Percentiles rank a stretch among this genome's conserved stretches.
phyloP scores from a whole-genome alignment of 1,284 basidiomycete species.

The Athelia psychrophila region DNA sequence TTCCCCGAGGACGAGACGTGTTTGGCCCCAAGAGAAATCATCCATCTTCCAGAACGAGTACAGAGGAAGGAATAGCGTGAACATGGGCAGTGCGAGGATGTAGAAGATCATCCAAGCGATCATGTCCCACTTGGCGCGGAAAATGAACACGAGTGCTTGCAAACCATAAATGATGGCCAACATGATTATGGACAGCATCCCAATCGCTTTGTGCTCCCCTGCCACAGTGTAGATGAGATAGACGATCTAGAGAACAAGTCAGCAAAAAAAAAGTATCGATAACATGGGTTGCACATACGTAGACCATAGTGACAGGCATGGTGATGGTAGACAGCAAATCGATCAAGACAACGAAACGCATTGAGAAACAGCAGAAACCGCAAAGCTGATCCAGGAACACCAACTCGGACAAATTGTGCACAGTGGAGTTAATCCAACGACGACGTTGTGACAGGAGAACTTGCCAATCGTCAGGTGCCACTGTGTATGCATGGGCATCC shows the following conservation, averaged over 20 bases:
- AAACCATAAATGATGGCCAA: slow-evolving; percentile 92
- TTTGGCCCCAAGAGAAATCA: slow-evolving; percentile 98
- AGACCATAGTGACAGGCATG: slow-evolving; percentile 91
- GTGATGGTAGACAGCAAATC: slow-evolving; percentile 88
- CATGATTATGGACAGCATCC: slow-evolving; percentile 84
- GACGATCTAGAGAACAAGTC: slow-evolving; percentile 56
- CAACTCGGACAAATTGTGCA: slow-evolving; percentile 95
- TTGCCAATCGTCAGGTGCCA: slow-evolving; percentile 92
- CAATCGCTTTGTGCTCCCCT: slow-evolving; percentile 62
- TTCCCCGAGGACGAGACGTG: slow-evolving; percentile 92
- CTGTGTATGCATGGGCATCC: slow-evolving; percentile 90
- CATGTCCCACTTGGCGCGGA: slow-evolving; percentile 93
- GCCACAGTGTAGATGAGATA: slow-evolving; percentile 83
- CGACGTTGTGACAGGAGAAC: slow-evolving; percentile 96
- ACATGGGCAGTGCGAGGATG: slow-evolving; percentile 87
- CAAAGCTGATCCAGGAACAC: slow-evolving; percentile 92
- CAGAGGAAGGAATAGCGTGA: slow-evolving; percentile 90
- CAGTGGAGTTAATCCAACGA: slow-evolving; percentile 99
- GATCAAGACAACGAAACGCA: slow-evolving; percentile 98
- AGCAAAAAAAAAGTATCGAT: slow-evolving; percentile 7
- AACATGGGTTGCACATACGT: slow-evolving; percentile 56
- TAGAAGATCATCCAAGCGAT: slow-evolving; percentile 98
- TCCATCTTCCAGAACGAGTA: slow-evolving; percentile 99
- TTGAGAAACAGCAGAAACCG: slow-evolving; percentile 97
- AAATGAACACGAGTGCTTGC: slow-evolving; percentile 83